Evolutionary conservation across 164 flowering plant species (phyloP).

Genomic region (Cinnamomum chago): DNA sequence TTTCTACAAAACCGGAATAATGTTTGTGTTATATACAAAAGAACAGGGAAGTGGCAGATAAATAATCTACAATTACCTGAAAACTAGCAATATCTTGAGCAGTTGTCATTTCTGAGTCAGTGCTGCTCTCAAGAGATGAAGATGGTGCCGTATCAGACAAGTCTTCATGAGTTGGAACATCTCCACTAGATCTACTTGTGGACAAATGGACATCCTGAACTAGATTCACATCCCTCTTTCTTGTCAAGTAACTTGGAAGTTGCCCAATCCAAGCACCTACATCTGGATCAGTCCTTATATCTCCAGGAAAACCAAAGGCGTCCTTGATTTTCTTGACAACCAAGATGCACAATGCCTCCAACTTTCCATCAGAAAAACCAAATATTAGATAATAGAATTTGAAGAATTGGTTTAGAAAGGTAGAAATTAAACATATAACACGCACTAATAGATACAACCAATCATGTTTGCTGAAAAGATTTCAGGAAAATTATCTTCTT

Average conservation of each 20-base stretch:
- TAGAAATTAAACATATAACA: too few species aligned
- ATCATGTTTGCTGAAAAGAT: too few species aligned
- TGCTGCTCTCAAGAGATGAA: conserved; percentile 21
- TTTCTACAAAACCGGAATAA: background rate
- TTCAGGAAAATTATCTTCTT: too few species aligned
- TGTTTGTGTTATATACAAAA: background rate
- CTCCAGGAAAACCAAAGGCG: conserved; percentile 63
- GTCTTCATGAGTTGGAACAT: conserved; percentile 4
- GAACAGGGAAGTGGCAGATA: background rate
- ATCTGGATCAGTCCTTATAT: conserved; percentile 30
- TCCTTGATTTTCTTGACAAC: conserved; percentile 54
- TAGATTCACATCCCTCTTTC: conserved; percentile 12
- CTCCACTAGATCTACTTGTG: conserved; percentile 10
- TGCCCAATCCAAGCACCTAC: conserved; percentile 76
- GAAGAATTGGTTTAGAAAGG: too few species aligned
- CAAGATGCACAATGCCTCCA: conserved; percentile 52
- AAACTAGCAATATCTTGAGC: conserved; percentile 69
- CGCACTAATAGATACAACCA: too few species aligned
- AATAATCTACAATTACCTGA: conserved; percentile 47
- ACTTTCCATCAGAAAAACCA: conserved; percentile 30
- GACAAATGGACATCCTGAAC: conserved; percentile 15
- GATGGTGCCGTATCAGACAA: background rate
- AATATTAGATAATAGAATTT: conserved; percentile 2
- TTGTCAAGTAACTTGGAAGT: conserved; percentile 51
- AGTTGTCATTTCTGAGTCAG: conserved; percentile 31